phyloP scores from a whole-genome alignment of 106 monocot species.

The Dendrobium catenatum region DNA sequence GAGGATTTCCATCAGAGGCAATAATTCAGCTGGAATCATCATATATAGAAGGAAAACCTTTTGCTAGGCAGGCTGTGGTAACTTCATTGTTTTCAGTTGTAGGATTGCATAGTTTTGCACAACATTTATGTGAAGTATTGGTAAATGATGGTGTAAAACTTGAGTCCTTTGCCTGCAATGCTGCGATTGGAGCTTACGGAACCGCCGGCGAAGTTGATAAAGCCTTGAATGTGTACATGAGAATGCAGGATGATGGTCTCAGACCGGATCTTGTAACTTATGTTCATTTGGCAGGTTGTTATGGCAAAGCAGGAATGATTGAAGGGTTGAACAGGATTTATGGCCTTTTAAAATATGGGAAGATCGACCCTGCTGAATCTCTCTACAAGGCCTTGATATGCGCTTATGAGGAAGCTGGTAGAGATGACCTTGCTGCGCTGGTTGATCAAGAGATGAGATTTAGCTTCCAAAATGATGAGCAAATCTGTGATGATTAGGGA shows the following conservation, averaged over 20 bases:
- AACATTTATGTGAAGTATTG: constrained; percentile 40
- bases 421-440: constrained; percentile 46
- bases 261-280: constrained; percentile 58
- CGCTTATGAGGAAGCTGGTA: constrained; percentile 44
- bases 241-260: constrained; percentile 69
- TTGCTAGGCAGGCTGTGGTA: constrained; percentile 41
- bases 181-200: constrained; percentile 60
- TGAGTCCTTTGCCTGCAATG: constrained; percentile 52
- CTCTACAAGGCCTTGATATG: constrained; percentile 41
- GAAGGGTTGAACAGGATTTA: constrained; percentile 72
- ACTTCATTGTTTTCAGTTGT: constrained; percentile 50
- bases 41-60: constrained; percentile 45
- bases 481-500: constrained; percentile 6
- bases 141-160: constrained; percentile 24
- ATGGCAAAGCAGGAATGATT: constrained; percentile 61
- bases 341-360: constrained; percentile 44
- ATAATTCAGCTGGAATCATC: constrained; percentile 49
- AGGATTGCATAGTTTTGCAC: constrained; percentile 45
- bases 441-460: constrained; percentile 79
- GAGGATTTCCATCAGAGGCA: constrained; percentile 39
- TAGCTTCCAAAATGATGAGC: constrained; percentile 10
- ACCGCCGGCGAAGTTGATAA: constrained; percentile 42
- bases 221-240: constrained; percentile 61
- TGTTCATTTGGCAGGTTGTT: constrained; percentile 54
- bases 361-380: constrained; percentile 44